These are phyloP conservation scores for Puccinia horiana DNA, from an alignment of 1,284 basidiomycete species.

Conservation along the genomic window DNA sequence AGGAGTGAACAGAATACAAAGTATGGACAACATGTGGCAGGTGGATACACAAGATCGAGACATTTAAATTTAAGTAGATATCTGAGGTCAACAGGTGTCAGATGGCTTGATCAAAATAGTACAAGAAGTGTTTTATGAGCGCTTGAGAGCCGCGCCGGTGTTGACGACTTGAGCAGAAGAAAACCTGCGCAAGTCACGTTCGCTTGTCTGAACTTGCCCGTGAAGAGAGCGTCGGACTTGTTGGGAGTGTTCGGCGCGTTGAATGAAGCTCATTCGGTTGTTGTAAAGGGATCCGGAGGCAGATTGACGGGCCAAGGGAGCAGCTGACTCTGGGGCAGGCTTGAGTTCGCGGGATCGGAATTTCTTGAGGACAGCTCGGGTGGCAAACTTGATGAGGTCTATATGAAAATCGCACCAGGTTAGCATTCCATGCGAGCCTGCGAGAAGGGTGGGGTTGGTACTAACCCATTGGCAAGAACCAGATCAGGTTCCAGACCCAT, in stretches of 20 bases:
- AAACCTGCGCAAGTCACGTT: conserved; percentile 35
- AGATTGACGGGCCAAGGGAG: conserved; percentile 80
- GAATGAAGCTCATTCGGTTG: conserved; percentile 85
- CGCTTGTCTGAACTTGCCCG: conserved; percentile 56
- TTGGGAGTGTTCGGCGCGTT: conserved; percentile 75
- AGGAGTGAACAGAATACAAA: too few species aligned
- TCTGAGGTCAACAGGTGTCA: too few species aligned
- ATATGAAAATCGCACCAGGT: background rate
- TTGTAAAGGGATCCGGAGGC: conserved; percentile 92
- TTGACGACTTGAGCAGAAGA: conserved; percentile 46
- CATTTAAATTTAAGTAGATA: too few species aligned
- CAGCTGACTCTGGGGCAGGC: conserved; percentile 72
- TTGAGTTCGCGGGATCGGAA: conserved; percentile 59
- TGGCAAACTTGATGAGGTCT: conserved; percentile 78
- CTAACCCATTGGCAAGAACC: conserved; percentile 46
- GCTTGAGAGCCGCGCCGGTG: conserved; percentile 40
- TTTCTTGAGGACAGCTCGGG: conserved; percentile 85
- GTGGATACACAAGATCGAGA: too few species aligned
- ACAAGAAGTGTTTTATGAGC: too few species aligned
- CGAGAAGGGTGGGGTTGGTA: too few species aligned
- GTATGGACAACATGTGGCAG: too few species aligned
- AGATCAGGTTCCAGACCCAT: conserved; percentile 50
- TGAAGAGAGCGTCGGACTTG: conserved; percentile 82
- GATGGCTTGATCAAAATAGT: too few species aligned
- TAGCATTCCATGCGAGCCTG: too few species aligned